phyloP scores from a whole-genome alignment of 805 yeast species.

The Nakazawaea anatomiae region DNA sequence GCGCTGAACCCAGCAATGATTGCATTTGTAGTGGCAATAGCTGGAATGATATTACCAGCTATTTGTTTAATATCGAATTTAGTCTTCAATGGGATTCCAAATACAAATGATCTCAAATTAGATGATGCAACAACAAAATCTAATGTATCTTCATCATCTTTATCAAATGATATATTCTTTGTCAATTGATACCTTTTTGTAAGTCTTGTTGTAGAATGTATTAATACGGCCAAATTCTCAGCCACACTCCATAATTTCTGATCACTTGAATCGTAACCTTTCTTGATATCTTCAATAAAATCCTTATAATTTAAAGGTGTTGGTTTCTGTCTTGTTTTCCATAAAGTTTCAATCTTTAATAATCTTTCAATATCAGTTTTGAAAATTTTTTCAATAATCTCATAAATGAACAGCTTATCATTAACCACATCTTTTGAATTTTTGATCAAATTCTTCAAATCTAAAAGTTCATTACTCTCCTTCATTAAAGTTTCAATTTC shows the following conservation, averaged over 20 bases:
- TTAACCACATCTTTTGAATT: conserved; percentile 12
- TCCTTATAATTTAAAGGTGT: conserved; percentile 41
- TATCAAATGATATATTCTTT: conserved; percentile 65
- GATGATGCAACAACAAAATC: conserved; percentile 85
- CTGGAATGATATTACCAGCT: conserved; percentile 98
- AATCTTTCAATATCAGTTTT: conserved; percentile 74
- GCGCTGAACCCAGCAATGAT: conserved; percentile 88
- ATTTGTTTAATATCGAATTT: conserved; percentile 88
- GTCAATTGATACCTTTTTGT: conserved; percentile 38
- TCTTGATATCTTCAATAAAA: conserved; percentile 12
- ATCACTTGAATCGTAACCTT: conserved; percentile 19
- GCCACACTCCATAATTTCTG: conserved; percentile 54
- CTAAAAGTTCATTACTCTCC: conserved; percentile 62
- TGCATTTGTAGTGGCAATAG: conserved; percentile 97
- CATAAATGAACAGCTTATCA: conserved; percentile 26
- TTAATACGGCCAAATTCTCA: conserved; percentile 60
- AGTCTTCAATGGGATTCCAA: conserved; percentile 63
- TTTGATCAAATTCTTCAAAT: conserved; percentile 34
- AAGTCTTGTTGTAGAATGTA: conserved; percentile 40
- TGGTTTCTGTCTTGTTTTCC: conserved; percentile 73
- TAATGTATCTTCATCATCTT: conserved; percentile 90
- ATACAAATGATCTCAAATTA: conserved; percentile 66
- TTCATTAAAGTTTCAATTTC: conserved; percentile 59
- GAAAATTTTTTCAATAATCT: conserved; percentile 57
- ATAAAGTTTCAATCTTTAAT: conserved; percentile 61